Evolutionary conservation across 2,329 filamentous ascomycete species (phyloP), one percentile per base, ranked within the genome.

Genomic region (Torrubiellomyces zombiae): DNA sequence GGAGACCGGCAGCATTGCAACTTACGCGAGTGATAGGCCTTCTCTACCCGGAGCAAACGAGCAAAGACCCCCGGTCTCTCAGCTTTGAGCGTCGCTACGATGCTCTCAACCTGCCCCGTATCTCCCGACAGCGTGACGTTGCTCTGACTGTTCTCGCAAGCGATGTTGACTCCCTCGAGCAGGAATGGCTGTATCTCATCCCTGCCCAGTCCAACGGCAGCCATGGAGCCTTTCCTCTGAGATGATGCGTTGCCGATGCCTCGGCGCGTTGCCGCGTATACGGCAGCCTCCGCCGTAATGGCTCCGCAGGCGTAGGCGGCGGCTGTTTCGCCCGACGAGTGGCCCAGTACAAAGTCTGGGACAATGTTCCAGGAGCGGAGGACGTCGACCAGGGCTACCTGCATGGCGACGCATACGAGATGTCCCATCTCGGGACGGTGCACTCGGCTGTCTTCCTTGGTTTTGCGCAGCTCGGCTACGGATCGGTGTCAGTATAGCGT

Each of bases 101-200:
- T 62, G 2, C 42, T 0, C 56, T 63, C n/a, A 5, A 55, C 32
- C 16, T 37, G 34, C 2, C 27, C 27, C 1, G 28, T 24, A 11
- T 49, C 40, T 1, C 50, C 50, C 4, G 42, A 44, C 1, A 53
- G 25, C 0, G 52, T 55, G 1, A 60, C 38, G 21, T 50, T 63
- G 0, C 44, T 41, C 0, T 58, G 57, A 18, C 57, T 60, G 41
- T 66, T 66, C 29, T 55, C 50, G 15, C 32, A 35, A 3, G 32
- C 35, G 3, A 32, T 16, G 7, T 6, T 4, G 8, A 24, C 25
- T 4, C 20, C 11, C 4, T 19, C 23, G 6, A 14, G 5, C 9
- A 28, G 15, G 11, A 15, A 28, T 7, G 17, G 14, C n/a, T 9
- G 3, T 5, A 28, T 12, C 6, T 21, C 26, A 9, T 26, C 23